Evolutionary conservation across 441 rosid species (phyloP), one percentile per base, ranked within the genome.

Genomic region (Croton setiger): DNA sequence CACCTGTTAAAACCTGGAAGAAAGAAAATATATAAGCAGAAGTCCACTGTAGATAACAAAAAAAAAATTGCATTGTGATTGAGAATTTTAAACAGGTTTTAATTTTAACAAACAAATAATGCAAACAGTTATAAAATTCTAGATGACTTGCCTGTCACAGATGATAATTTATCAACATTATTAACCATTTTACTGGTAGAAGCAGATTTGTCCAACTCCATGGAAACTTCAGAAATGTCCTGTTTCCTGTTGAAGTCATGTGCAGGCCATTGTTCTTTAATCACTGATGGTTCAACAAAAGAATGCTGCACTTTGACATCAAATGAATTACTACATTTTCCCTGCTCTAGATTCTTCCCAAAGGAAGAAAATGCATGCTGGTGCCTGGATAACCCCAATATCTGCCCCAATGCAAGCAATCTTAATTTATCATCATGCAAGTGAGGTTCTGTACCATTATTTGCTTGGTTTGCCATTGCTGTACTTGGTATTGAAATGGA

Each of bases 361-460:
- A 37, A 60, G 39, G 82, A 67, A 67, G 80, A 67, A 41, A 72
- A 33, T 70, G 72, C 70, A 64, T 74, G 77, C 18, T 79, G 87
- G 52, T 75, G 77, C 77, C 76, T 78, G 14, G 89, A 83, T 71
- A 76, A 73, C 63, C 80, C 81, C 68, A 76, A 55, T 63, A 78
- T 77, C 79, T 86, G 82, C 76, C 73, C 74, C 66, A 66, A 14
- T 54, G 86, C 83, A 68, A 80, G 81, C 47, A 74, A 59, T 76
- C 84, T 86, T 79, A 74, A 79, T 63, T 76, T 64, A 39, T 84
- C 85, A 76, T 83, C 84, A 68, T 71, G 75, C n/a, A 75, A 72
- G 74, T 54, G 57, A 65, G 83, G 67, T 69, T 60, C 37, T 51
- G 10, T 58, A 48, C 61, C 33, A 48, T 54, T 51, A 10, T 64